phyloP scores from a whole-genome alignment of 805 yeast species.

The Candida ortonii region DNA sequence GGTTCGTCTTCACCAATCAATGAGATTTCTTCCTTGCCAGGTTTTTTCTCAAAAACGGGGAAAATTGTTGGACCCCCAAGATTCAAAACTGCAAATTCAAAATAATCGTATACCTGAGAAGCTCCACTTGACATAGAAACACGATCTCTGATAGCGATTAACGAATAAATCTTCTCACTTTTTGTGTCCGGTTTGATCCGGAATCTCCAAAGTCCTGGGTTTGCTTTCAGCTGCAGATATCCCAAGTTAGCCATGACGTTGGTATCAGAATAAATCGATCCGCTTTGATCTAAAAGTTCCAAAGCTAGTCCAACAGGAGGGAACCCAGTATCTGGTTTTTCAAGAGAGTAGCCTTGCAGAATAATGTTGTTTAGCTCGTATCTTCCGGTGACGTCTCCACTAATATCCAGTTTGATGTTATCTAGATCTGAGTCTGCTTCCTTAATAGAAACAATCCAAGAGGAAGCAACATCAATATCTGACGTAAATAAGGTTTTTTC shows the following conservation, averaged over 20 bases:
- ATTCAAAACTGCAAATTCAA: conserved; percentile 3
- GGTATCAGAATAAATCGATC: conserved; percentile 47
- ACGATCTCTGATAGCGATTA: conserved; percentile 32
- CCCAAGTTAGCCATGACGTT: conserved; percentile 78
- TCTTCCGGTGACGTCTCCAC: conserved; percentile 40
- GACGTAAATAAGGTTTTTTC: conserved; percentile 49
- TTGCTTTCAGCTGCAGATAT: conserved; percentile 72
- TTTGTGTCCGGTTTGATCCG: conserved; percentile 39
- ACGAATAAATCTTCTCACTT: conserved; percentile 40
- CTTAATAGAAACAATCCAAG: conserved; percentile 65
- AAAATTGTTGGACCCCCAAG: conserved; percentile 41
- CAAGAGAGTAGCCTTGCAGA: conserved; percentile 69
- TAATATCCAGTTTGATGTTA: conserved; percentile 48
- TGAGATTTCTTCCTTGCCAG: conserved; percentile 35
- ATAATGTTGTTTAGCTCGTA: conserved; percentile 54
- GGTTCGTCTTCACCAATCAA: conserved; percentile 14
- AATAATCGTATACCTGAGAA: neutral
- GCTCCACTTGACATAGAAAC: conserved; percentile 14
- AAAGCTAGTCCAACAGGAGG: conserved; percentile 55
- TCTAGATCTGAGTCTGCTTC: conserved; percentile 59
- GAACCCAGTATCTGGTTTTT: conserved; percentile 28
- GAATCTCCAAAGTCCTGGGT: conserved; percentile 70
- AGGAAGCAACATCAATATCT: conserved; percentile 57
- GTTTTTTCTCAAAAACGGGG: conserved; percentile 40
- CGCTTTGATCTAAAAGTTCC: conserved; percentile 29